Evolutionary conservation across 2,329 filamentous ascomycete genomes (phyloP).

Genomic region (Ascochyta pisi): DNA sequence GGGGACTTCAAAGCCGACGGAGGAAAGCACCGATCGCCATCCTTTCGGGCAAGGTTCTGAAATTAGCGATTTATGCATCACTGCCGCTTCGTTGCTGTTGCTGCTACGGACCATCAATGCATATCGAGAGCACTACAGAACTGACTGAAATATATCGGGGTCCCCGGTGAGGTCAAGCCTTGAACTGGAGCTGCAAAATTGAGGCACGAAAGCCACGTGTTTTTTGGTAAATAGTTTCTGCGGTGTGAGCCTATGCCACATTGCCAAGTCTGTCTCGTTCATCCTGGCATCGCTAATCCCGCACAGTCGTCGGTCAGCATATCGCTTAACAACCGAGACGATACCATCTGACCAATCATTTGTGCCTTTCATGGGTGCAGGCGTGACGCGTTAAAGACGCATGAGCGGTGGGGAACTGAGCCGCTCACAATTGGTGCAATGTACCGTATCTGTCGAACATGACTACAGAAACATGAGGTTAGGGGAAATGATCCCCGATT

Average conservation of each 20-base stretch:
- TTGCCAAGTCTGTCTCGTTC: neutral
- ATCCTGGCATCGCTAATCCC: conserved; percentile 1
- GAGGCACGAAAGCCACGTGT: neutral
- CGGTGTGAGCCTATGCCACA: neutral
- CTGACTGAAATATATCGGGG: neutral
- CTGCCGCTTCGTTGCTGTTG: neutral
- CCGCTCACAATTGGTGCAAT: neutral
- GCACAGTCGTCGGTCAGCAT: neutral
- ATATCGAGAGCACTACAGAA: neutral
- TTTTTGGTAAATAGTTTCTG: neutral
- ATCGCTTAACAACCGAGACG: neutral
- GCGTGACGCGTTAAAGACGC: neutral
- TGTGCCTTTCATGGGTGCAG: neutral
- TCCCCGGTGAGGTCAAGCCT: neutral
- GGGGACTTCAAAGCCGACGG: neutral
- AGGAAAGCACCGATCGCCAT: neutral
- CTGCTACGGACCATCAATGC: neutral
- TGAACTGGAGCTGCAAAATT: neutral
- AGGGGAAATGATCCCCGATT: no score
- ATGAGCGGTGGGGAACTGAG: neutral
- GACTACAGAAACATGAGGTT: neutral
- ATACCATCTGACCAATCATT: neutral
- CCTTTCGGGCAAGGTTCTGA: neutral
- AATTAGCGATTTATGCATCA: neutral
- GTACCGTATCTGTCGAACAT: neutral